Conservation (phyloP, 2,329 filamentous ascomycete species). For the Cladorrhinum sp. region DNA sequence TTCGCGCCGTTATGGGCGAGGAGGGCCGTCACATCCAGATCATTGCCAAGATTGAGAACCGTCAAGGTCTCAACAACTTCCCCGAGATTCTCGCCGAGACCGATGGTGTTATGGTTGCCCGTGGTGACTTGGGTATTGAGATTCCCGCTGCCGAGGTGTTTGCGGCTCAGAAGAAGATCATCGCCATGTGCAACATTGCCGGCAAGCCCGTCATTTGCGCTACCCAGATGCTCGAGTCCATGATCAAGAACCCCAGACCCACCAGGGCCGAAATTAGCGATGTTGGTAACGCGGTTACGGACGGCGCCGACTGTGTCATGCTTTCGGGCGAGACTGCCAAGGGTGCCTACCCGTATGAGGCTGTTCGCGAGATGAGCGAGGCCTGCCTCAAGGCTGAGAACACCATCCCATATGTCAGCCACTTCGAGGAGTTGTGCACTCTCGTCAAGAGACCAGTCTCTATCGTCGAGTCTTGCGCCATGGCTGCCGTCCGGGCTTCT, state of each 20-base stretch:
- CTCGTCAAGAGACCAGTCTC: conserved; percentile 79
- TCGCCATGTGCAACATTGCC: conserved; percentile 99
- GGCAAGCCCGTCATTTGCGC: conserved; percentile 99
- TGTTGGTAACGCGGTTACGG: conserved; percentile 95
- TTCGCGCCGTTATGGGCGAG: conserved; percentile 85
- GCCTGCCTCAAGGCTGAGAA: conserved; percentile 96
- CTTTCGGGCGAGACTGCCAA: conserved; percentile 98
- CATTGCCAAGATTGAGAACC: conserved; percentile 99
- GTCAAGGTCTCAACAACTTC: conserved; percentile 99
- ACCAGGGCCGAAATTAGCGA: conserved; percentile 98
- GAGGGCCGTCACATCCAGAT: conserved; percentile 97
- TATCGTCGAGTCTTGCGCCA: conserved; percentile 90
- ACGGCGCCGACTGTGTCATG: conserved; percentile 99
- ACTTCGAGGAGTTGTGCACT: conserved; percentile 92
- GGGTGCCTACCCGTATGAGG: conserved; percentile 88
- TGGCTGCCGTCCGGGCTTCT: conserved; percentile 93
- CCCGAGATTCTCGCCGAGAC: conserved; percentile 93
- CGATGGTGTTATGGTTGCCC: conserved; percentile 99
- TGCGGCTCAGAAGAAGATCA: conserved; percentile 99
- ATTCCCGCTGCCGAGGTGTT: conserved; percentile 98
- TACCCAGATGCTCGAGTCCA: conserved; percentile 99
- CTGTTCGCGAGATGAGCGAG: conserved; percentile 97
- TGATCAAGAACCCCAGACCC: conserved; percentile 99
- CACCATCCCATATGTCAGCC: conserved; percentile 92
- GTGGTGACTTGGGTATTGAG: conserved; percentile 97